These are phyloP conservation scores for Verticillium zaregamsianum DNA, from an alignment of 2,329 filamentous ascomycete genomes.

Conservation along the genomic window DNA sequence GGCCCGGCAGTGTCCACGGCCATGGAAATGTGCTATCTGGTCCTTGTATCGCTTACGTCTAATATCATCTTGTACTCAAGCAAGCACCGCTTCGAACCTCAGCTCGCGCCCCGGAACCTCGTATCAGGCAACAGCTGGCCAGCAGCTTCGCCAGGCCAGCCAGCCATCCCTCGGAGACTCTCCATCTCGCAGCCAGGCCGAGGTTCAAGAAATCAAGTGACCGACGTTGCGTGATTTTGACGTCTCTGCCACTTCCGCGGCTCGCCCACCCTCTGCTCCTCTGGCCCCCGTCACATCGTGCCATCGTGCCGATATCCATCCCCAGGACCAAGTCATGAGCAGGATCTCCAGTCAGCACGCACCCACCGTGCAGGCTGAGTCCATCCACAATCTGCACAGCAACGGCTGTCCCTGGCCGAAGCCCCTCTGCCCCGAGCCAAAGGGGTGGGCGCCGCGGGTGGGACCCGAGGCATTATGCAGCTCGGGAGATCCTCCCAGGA, in stretches of 20 bases:
- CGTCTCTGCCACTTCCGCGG: not conserved
- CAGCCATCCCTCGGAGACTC: not conserved
- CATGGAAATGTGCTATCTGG: not conserved
- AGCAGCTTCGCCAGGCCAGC: too few species aligned
- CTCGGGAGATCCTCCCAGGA: not conserved
- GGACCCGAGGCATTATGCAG: not conserved
- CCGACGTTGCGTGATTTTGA: not conserved
- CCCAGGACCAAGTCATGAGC: not conserved
- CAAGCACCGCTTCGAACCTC: too few species aligned
- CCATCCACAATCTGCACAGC: not conserved
- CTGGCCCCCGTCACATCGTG: not conserved
- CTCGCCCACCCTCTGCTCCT: not conserved
- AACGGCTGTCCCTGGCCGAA: not conserved
- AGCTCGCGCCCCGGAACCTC: too few species aligned
- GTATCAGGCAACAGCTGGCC: too few species aligned
- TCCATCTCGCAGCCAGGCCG: not conserved
- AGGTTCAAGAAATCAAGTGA: not conserved
- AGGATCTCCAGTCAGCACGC: not conserved
- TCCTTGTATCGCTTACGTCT: too few species aligned
- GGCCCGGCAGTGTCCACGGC: too few species aligned
- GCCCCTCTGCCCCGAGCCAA: not conserved
- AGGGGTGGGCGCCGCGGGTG: not conserved
- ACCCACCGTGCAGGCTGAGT: not conserved
- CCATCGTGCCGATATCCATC: not conserved
- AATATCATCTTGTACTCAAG: too few species aligned